These are phyloP conservation scores for Pisolithus marmoratus DNA, from an alignment of 768 basidiomycete species.

Conservation along the genomic window DNA sequence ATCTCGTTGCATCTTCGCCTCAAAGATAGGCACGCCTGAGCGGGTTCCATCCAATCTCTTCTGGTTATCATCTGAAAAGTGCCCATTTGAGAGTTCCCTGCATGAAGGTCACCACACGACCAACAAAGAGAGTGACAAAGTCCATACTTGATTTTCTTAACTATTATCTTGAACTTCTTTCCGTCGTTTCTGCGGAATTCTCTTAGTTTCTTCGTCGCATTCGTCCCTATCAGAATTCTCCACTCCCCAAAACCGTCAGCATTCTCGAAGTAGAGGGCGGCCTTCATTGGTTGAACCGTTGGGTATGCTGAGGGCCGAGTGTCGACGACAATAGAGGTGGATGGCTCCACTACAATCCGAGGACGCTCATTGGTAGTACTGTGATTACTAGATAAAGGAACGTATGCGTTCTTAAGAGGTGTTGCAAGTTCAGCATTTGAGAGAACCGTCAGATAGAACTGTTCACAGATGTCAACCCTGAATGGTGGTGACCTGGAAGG, in stretches of 20 bases:
- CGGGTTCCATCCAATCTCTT: slow-evolving; percentile 41
- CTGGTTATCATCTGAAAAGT: slow-evolving; percentile 59
- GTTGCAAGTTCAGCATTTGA: slow-evolving; percentile 8
- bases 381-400: not conserved
- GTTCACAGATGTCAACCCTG: not conserved
- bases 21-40: slow-evolving; percentile 47
- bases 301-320: slow-evolving; percentile 31
- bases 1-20: slow-evolving; percentile 54
- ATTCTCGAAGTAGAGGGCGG: not conserved
- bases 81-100: slow-evolving; percentile 58
- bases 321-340: not conserved
- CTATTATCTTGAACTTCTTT: not conserved
- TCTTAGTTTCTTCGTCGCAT: not conserved
- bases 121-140: not conserved
- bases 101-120: not conserved
- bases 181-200: not conserved
- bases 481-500: not conserved
- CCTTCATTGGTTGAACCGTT: slow-evolving; percentile 38
- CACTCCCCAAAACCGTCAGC: not conserved
- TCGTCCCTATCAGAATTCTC: not conserved
- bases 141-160: not conserved
- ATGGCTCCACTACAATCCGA: not conserved
- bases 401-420: slow-evolving; percentile 7
- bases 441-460: slow-evolving; percentile 26
- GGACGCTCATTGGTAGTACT: not conserved